Evolutionary conservation across 192 early-diverging fungal genomes (phyloP).

Genomic region (Spinellus fusiger): DNA sequence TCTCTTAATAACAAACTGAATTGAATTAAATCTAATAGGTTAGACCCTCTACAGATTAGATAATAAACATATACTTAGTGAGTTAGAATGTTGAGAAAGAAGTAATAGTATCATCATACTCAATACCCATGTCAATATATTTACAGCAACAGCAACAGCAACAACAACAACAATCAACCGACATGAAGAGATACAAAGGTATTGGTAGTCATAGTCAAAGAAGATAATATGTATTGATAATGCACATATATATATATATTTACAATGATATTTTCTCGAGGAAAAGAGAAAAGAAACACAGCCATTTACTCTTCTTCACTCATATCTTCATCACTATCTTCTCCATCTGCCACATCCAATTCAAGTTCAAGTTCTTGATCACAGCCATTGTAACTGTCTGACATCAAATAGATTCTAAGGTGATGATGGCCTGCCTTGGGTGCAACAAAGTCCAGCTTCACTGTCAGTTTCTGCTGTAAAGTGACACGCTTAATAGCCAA

Average conservation of each 20-base stretch:
- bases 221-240: neutral
- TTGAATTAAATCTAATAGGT: too few species aligned
- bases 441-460: slow-evolving; percentile 79
- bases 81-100: too few species aligned
- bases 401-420: slow-evolving; percentile 87
- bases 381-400: slow-evolving; percentile 88
- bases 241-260: neutral
- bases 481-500: slow-evolving; percentile 87
- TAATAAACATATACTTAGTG: too few species aligned
- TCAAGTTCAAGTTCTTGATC: slow-evolving; percentile 90
- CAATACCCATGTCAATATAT: too few species aligned
- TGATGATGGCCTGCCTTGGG: slow-evolving; percentile 51
- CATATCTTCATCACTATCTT: slow-evolving; percentile 47
- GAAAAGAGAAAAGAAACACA: neutral
- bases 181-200: too few species aligned
- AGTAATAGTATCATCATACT: too few species aligned
- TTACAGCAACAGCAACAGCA: too few species aligned
- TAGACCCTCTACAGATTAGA: too few species aligned
- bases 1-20: too few species aligned
- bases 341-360: slow-evolving; percentile 51
- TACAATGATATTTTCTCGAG: neutral
- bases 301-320: slow-evolving; percentile 36
- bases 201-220: neutral
- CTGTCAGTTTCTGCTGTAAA: slow-evolving; percentile 46
- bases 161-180: too few species aligned